Evolutionary conservation across 371 early-diverging fungal genomes (phyloP).

Genomic region (Haplosporangium sp.): DNA sequence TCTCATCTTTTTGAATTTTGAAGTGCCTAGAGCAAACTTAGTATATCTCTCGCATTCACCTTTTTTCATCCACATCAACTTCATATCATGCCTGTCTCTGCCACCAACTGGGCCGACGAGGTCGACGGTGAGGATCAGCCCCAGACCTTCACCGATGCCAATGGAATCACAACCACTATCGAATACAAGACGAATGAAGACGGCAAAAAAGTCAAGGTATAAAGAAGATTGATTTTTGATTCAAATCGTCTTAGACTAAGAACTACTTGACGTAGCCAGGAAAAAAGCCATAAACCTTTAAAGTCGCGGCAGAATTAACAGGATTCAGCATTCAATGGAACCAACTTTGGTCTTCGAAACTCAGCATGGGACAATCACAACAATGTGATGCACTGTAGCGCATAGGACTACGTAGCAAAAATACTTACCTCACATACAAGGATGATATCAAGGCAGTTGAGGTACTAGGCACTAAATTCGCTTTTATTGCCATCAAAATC

Average conservation of each 20-base stretch:
- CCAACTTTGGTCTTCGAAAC: not conserved
- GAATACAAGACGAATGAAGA: constrained; percentile 88
- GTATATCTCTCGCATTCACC: constrained; percentile 4
- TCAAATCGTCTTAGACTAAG: not conserved
- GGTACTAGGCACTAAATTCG: not conserved
- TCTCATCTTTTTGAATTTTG: no score
- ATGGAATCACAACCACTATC: constrained; percentile 86
- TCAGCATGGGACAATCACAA: not conserved
- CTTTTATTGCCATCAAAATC: not conserved
- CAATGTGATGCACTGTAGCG: not conserved
- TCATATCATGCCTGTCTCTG: constrained; percentile 48
- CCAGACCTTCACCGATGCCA: constrained; percentile 77
- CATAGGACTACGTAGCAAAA: not conserved
- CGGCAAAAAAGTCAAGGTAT: constrained; percentile 89
- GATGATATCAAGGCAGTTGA: not conserved
- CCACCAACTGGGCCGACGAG: constrained; percentile 79
- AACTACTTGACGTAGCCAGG: not conserved
- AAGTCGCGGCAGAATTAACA: not conserved
- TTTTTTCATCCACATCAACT: constrained; percentile 23
- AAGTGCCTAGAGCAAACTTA: not conserved
- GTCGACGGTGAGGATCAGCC: constrained; percentile 75
- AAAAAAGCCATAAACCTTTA: not conserved
- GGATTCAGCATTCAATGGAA: not conserved
- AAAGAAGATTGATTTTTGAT: constrained; percentile 4
- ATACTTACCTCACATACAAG: not conserved